Conservation (phyloP, 176 grass and related monocot species). For the Oryza officinalis region DNA sequence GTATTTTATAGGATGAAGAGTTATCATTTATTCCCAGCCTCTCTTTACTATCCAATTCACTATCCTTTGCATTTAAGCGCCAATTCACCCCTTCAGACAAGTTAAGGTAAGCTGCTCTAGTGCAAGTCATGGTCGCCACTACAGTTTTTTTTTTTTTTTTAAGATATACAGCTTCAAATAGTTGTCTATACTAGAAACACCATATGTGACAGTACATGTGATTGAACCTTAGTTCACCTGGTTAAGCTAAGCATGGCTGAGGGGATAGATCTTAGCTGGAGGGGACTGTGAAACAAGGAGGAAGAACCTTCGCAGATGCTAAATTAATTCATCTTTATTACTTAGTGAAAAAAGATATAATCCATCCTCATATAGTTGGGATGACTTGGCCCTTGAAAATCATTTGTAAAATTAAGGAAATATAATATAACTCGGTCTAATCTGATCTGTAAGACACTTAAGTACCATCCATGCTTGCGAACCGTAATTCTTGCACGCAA, state of each 20-base stretch:
- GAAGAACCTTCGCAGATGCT: background rate
- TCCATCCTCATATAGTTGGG: background rate
- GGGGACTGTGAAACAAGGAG: background rate
- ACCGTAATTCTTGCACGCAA: no score
- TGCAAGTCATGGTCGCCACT: background rate
- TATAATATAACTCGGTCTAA: background rate
- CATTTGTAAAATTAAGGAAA: background rate
- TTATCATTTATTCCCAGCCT: constrained; percentile 82
- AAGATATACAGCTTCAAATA: background rate
- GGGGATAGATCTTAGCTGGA: background rate
- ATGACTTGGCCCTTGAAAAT: background rate
- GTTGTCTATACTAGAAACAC: constrained; percentile 1
- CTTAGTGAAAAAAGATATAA: background rate
- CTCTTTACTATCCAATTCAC: constrained; percentile 69
- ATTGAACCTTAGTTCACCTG: background rate
- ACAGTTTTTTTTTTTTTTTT: no score
- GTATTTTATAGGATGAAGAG: constrained; percentile 72
- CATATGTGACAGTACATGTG: background rate
- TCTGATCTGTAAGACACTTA: background rate
- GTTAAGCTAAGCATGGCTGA: background rate
- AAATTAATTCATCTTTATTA: background rate
- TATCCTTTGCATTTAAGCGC: constrained; percentile 82
- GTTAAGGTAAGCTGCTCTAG: constrained; percentile 59
- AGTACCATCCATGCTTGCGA: background rate
- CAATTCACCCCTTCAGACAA: constrained; percentile 81